Conservation (phyloP, 805 yeast genomes). For the Metschnikowia cerradonensis region DNA sequence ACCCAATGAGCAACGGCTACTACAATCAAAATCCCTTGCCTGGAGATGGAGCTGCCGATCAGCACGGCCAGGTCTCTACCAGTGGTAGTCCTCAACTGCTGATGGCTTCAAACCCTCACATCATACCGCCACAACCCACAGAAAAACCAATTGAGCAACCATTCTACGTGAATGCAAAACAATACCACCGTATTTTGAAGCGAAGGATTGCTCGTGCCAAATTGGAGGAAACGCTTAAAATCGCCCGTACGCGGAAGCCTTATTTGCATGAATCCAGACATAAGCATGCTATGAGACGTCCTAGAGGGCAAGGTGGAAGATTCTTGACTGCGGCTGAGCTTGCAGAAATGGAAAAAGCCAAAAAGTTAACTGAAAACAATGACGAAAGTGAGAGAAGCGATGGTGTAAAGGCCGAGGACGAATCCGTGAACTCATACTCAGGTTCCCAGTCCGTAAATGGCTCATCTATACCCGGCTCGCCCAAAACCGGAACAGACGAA, state of each 20-base stretch:
- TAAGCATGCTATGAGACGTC: slow-evolving; percentile 98
- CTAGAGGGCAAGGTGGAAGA: slow-evolving; percentile 98
- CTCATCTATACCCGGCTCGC: neutral
- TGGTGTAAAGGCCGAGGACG: slow-evolving; percentile 2
- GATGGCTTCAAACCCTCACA: slow-evolving; percentile 8
- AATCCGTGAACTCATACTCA: slow-evolving; percentile 3
- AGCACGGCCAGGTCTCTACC: slow-evolving; percentile 9
- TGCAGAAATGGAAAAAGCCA: slow-evolving; percentile 42
- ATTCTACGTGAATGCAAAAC: slow-evolving; percentile 95
- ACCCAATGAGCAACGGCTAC: slow-evolving; percentile 13
- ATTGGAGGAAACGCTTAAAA: slow-evolving; percentile 81
- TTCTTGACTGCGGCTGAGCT: slow-evolving; percentile 85
- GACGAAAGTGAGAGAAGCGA: slow-evolving; percentile 7
- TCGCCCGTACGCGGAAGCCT: slow-evolving; percentile 87
- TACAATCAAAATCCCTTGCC: slow-evolving; percentile 10
- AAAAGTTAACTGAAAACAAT: slow-evolving; percentile 33
- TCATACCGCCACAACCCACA: slow-evolving; percentile 9
- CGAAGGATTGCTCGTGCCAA: slow-evolving; percentile 91
- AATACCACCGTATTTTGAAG: slow-evolving; percentile 89
- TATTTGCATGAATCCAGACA: slow-evolving; percentile 96
- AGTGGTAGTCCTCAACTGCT: slow-evolving; percentile 6
- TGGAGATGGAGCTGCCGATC: slow-evolving; percentile 8
- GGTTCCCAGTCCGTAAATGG: neutral
- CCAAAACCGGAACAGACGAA: neutral
- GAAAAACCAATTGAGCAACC: slow-evolving; percentile 66